Conservation (phyloP, 2,329 filamentous ascomycete species). For the Diplodia scrobiculata region DNA sequence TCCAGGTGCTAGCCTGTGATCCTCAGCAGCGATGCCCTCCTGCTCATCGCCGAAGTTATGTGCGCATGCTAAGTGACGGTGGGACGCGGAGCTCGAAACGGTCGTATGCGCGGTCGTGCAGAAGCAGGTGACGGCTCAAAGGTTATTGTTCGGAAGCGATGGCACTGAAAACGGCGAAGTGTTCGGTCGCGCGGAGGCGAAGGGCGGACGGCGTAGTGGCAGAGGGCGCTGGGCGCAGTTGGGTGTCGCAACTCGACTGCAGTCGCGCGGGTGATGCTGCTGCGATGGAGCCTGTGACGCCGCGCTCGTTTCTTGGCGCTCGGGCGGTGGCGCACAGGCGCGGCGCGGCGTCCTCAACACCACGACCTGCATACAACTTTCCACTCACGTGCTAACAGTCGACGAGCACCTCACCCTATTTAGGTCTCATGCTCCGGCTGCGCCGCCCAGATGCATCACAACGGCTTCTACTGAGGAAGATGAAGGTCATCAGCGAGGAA, state of each 20-base stretch:
- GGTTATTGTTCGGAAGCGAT: neutral
- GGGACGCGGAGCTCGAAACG: slow-evolving; percentile 21
- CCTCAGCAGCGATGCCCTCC: slow-evolving; percentile 21
- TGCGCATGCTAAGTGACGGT: slow-evolving; percentile 26
- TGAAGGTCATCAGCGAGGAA: neutral
- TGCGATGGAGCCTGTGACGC: slow-evolving; percentile 27
- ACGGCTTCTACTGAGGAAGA: neutral
- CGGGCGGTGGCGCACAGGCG: slow-evolving; percentile 3
- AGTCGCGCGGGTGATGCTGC: slow-evolving; percentile 24
- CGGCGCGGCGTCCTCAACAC: slow-evolving; percentile 15
- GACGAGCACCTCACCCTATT: neutral
- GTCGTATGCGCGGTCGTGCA: slow-evolving; percentile 25
- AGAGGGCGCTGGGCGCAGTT: slow-evolving; percentile 6
- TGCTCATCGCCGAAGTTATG: slow-evolving; percentile 29
- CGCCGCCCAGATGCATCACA: neutral
- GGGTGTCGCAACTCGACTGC: slow-evolving; percentile 14
- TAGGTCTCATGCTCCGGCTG: neutral
- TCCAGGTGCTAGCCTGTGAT: slow-evolving; percentile 27
- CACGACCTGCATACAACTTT: neutral
- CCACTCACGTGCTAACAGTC: neutral
- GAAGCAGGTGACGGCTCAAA: slow-evolving; percentile 2
- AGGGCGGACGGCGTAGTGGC: neutral
- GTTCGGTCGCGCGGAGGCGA: neutral
- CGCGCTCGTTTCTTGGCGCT: slow-evolving; percentile 14
- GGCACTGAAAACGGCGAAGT: neutral